phyloP scores from a whole-genome alignment of 2,329 filamentous ascomycete genomes.

The Colletotrichum tabaci region DNA sequence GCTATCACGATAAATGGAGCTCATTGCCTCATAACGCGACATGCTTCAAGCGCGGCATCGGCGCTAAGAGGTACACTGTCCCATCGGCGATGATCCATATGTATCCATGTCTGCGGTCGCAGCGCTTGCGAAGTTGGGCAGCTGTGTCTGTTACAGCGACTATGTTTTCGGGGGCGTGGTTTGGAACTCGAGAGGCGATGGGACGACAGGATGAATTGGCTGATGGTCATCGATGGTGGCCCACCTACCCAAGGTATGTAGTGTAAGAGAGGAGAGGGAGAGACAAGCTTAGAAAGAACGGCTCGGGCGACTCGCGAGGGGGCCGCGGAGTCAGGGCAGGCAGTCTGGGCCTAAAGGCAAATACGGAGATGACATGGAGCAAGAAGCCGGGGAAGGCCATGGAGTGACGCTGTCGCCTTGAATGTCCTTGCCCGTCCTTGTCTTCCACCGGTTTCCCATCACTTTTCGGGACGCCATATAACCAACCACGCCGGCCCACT shows the following conservation, averaged over 20 bases:
- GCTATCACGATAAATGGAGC: slow-evolving; percentile 38
- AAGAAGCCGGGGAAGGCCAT: slow-evolving; percentile 26
- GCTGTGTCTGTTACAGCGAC: neutral
- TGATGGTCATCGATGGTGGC: neutral
- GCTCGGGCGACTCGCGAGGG: slow-evolving; percentile 2
- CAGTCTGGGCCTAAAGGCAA: neutral
- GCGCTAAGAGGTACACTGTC: slow-evolving; percentile 25
- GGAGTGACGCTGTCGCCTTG: slow-evolving; percentile 31
- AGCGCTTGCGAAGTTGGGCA: slow-evolving; percentile 26
- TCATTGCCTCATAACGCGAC: slow-evolving; percentile 37
- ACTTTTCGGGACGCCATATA: slow-evolving; percentile 16
- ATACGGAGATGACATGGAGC: slow-evolving; percentile 11
- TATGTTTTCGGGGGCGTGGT: neutral
- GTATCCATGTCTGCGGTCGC: slow-evolving; percentile 23
- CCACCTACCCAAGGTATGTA: neutral
- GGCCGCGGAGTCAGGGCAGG: slow-evolving; percentile 5
- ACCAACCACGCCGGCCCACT: slow-evolving; percentile 23
- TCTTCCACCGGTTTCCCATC: slow-evolving; percentile 4
- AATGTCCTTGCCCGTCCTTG: slow-evolving; percentile 15
- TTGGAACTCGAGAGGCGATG: neutral
- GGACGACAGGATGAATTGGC: neutral
- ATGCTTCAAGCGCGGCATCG: slow-evolving; percentile 33
- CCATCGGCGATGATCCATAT: slow-evolving; percentile 37
- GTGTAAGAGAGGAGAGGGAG: too few species aligned
- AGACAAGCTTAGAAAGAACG: neutral